These are phyloP conservation scores for Linum lewisii DNA, from an alignment of 345 rosid genomes.

Conservation along the genomic window DNA sequence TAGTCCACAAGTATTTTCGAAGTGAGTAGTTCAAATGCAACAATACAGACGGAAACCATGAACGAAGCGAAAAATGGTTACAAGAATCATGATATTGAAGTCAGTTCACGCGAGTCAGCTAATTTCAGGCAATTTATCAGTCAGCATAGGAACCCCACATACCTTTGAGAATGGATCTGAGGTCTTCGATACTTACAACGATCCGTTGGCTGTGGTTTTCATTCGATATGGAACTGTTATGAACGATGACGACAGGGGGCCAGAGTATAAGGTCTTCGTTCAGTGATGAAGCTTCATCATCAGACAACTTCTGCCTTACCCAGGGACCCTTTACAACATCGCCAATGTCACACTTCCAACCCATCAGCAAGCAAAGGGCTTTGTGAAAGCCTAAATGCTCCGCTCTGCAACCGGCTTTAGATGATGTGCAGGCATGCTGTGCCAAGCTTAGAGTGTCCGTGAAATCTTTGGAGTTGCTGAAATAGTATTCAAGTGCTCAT, in stretches of 20 bases:
- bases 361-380: conserved; percentile 47
- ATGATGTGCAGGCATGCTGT: conserved; percentile 27
- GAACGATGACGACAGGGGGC: conserved; percentile 42
- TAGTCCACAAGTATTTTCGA: too few relatives aligned
- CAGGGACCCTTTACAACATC: conserved; percentile 19
- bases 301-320: conserved; percentile 18
- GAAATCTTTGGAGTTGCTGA: conserved; percentile 34
- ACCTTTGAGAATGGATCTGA: conserved; percentile 33
- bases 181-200: conserved; percentile 24
- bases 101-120: too few relatives aligned
- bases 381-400: conserved; percentile 49
- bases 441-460: conserved; percentile 28
- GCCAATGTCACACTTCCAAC: conserved; percentile 37
- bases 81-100: too few relatives aligned
- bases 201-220: conserved; percentile 20
- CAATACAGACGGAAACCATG: too few relatives aligned
- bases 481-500: conserved; percentile 1
- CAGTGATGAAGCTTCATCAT: conserved; percentile 28
- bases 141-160: conserved; percentile 3
- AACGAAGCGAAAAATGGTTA: too few relatives aligned
- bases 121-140: not conserved
- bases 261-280: conserved; percentile 47
- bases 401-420: conserved; percentile 21
- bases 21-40: too few relatives aligned
- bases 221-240: conserved; percentile 32